Evolutionary conservation across 2,329 filamentous ascomycete species (phyloP), one percentile per base, ranked within the genome.

Genomic region (Calonectria multiphialidica): DNA sequence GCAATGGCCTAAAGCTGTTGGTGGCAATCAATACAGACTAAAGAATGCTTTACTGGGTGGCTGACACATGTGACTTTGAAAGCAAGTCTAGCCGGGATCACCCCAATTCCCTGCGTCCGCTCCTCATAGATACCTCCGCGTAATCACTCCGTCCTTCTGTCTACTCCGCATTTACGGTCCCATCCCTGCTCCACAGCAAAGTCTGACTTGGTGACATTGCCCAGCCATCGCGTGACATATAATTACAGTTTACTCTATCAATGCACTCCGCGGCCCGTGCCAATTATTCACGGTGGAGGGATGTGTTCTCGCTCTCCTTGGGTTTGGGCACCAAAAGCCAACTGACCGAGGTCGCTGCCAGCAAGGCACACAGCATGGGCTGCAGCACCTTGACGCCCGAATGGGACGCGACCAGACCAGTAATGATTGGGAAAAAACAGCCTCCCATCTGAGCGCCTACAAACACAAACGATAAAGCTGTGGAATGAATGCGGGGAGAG

Each of bases 371-470:
- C 1, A 90, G 80, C 18, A 90, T 86, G 0, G 89, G 89, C 72
- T 90, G 89, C 64, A 90, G 72, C 0, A 88, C 84, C 1, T 82
- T 79, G 0, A 90, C 88, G 0, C 88, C 88, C 0, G 82, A 80
- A 2, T 78, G 73, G 0, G 85, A 79, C 0, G 88, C 88, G 15
- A 91, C 83, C 1, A 90, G 77, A 1, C 89, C 90, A 0, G 89
- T 90, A 2, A 91, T 74, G 2, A 89, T 86, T 0, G 90, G 89
- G 69, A 91, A 91, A 0, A 90, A 75, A 0, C 88, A 87, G 0
- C 88, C 89, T 1, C 89, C 89, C 5, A 89, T 84, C 76, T 91
- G 89, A 0, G 88, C 88, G 23, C 90, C 83, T 0, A 91, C 87
- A 70, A 91, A 91, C 2, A 91, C 84, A n/a, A 90, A 86, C 0